Evolutionary conservation across 129 eudicot genomes (phyloP).

Genomic region (Smallanthus sonchifolius): DNA sequence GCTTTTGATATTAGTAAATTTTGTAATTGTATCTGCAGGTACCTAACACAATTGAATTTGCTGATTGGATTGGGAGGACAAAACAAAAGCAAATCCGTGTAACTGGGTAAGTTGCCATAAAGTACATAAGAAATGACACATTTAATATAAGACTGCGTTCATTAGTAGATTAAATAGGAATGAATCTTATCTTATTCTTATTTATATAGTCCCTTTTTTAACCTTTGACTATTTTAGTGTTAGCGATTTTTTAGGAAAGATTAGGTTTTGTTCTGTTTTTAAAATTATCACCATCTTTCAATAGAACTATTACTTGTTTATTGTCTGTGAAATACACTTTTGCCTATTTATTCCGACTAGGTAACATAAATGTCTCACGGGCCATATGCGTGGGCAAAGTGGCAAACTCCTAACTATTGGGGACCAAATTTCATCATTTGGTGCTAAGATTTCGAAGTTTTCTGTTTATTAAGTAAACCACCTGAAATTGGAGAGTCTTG

Average conservation of each 20-base stretch:
- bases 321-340: neutral
- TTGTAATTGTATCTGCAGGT: constrained; percentile 47
- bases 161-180: too few species aligned
- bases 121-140: neutral
- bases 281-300: neutral
- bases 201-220: neutral
- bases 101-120: constrained; percentile 61
- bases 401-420: neutral
- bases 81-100: constrained; percentile 92
- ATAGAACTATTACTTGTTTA: neutral
- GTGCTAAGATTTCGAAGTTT: neutral
- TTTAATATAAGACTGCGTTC: neutral
- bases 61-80: constrained; percentile 99
- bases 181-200: neutral
- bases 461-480: neutral
- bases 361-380: neutral
- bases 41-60: constrained; percentile 95
- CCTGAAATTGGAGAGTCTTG: neutral
- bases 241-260: neutral
- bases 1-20: neutral
- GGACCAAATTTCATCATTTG: neutral
- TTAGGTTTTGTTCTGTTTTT: neutral
- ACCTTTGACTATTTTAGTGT: neutral
- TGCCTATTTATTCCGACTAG: neutral
- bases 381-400: neutral